A percentile compares a stretch with the other conserved stretches of the same genome.
phyloP scores from a whole-genome alignment of 2,329 filamentous ascomycete genomes.

The Phialophora chinensis region DNA sequence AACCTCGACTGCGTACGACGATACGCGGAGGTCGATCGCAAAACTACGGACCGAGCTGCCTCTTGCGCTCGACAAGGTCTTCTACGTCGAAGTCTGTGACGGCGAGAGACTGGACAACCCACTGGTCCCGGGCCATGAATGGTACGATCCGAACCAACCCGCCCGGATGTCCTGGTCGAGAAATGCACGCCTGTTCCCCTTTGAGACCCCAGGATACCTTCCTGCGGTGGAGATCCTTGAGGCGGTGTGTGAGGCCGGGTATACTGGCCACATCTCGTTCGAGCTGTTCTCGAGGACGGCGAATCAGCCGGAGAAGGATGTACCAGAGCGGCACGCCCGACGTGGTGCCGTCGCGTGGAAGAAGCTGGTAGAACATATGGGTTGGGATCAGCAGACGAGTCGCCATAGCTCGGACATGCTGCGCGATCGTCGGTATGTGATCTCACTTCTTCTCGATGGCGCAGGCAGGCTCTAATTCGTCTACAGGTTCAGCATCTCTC shows the following conservation, averaged over 20 bases:
- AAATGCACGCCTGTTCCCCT: slow-evolving; percentile 74
- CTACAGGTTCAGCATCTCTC: slow-evolving; percentile 9
- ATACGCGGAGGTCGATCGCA: slow-evolving; percentile 61
- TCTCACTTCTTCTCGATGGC: neutral
- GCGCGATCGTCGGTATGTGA: slow-evolving; percentile 12
- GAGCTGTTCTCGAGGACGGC: slow-evolving; percentile 39
- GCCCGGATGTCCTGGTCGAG: slow-evolving; percentile 78
- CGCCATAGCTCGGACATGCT: neutral
- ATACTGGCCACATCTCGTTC: slow-evolving; percentile 47
- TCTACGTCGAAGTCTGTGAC: slow-evolving; percentile 79
- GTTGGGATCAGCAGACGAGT: slow-evolving; percentile 20
- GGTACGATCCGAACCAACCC: slow-evolving; percentile 64
- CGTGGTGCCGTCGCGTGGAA: slow-evolving; percentile 33
- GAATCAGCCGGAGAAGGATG: slow-evolving; percentile 28
- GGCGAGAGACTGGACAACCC: slow-evolving; percentile 68
- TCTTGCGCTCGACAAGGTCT: slow-evolving; percentile 63
- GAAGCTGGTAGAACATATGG: slow-evolving; percentile 34
- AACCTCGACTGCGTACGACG: slow-evolving; percentile 61
- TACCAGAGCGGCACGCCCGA: slow-evolving; percentile 34
- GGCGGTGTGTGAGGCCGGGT: slow-evolving; percentile 68
- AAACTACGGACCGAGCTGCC: slow-evolving; percentile 55
- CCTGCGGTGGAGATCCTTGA: slow-evolving; percentile 67
- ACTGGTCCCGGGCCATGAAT: slow-evolving; percentile 62
- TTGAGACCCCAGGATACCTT: slow-evolving; percentile 69
- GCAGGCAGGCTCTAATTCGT: neutral